Percentiles rank a stretch among this genome's conserved stretches.
Conservation (phyloP, 352 stramenopile species). For the Discostella stelligera region DNA sequence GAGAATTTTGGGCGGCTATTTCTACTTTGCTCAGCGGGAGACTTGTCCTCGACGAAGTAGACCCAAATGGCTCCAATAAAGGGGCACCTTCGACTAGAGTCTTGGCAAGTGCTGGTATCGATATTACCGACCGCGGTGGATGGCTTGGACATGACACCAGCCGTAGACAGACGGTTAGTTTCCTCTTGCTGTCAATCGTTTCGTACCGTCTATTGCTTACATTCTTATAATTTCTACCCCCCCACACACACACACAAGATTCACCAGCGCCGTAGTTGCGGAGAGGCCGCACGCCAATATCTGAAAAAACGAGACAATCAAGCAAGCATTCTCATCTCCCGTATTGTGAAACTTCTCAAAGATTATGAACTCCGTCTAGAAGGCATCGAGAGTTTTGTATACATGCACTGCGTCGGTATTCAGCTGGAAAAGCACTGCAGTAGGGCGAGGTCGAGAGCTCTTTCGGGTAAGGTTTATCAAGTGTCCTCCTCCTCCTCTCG, state of each 20-base stretch:
- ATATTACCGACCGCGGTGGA: slow-evolving; percentile 56
- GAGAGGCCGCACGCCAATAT: slow-evolving; percentile 36
- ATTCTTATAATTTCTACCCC: not conserved
- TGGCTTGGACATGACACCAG: slow-evolving; percentile 50
- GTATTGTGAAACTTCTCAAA: slow-evolving; percentile 56
- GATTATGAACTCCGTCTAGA: slow-evolving; percentile 74
- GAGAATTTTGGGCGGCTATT: slow-evolving; percentile 64
- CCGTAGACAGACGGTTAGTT: slow-evolving; percentile 15
- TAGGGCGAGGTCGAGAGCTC: slow-evolving; percentile 55
- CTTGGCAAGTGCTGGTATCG: slow-evolving; percentile 54
- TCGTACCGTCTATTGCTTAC: not conserved
- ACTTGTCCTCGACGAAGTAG: slow-evolving; percentile 21
- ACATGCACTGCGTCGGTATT: slow-evolving; percentile 80
- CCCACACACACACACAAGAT: not conserved
- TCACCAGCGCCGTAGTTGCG: slow-evolving; percentile 30
- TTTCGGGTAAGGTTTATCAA: slow-evolving; percentile 50
- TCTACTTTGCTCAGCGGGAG: slow-evolving; percentile 57
- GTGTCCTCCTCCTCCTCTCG: not conserved
- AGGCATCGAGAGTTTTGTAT: slow-evolving; percentile 77
- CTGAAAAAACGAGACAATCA: slow-evolving; percentile 47
- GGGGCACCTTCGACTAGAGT: slow-evolving; percentile 32
- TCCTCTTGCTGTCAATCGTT: not conserved
- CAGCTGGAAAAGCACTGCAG: slow-evolving; percentile 79
- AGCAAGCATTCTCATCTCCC: slow-evolving; percentile 44
- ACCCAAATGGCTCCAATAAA: slow-evolving; percentile 11